Evolutionary conservation across 139 green algal genomes (phyloP).

Genomic region (Haematococcus lacustris): DNA sequence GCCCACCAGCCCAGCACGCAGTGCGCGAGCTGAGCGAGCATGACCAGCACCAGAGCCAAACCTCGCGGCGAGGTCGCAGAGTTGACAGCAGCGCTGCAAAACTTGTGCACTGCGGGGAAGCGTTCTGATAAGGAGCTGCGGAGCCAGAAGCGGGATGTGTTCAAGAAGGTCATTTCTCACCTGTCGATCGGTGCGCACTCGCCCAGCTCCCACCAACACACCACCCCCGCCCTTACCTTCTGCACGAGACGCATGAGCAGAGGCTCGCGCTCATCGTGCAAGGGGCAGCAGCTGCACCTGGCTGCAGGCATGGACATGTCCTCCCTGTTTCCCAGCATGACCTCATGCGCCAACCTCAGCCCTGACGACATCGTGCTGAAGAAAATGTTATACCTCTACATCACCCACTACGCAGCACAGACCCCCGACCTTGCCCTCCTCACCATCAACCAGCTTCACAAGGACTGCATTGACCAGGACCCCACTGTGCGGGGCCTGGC

Average conservation of each 20-base stretch:
- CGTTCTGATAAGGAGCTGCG: slow-evolving; percentile 35
- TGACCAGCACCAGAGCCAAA: too few relatives aligned
- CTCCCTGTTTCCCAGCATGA: slow-evolving; percentile 73
- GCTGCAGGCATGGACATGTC: slow-evolving; percentile 88
- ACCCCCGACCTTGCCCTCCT: slow-evolving; percentile 78
- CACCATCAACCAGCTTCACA: slow-evolving; percentile 84
- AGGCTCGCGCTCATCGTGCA: too few relatives aligned
- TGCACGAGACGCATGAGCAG: too few relatives aligned
- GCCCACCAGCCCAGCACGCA: too few relatives aligned
- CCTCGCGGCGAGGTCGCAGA: slow-evolving; percentile 45
- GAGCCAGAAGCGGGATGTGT: slow-evolving; percentile 41
- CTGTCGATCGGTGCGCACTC: slow-evolving; percentile 74
- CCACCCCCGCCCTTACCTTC: too few relatives aligned
- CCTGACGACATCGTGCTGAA: slow-evolving; percentile 81
- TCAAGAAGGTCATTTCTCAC: slow-evolving; percentile 76
- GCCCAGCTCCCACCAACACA: too few relatives aligned
- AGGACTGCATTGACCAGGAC: slow-evolving; percentile 81
- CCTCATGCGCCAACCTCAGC: slow-evolving; percentile 55
- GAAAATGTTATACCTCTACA: slow-evolving; percentile 97
- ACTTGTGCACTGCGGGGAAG: slow-evolving; percentile 40
- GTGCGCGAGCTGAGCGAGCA: too few relatives aligned
- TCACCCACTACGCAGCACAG: slow-evolving; percentile 71
- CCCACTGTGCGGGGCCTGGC: slow-evolving; percentile 89
- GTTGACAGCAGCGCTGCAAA: slow-evolving; percentile 37
- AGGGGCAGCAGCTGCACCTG: too few relatives aligned